Evolutionary conservation across 2,329 filamentous ascomycete genomes (phyloP).

Genomic region (Alternaria sp.): DNA sequence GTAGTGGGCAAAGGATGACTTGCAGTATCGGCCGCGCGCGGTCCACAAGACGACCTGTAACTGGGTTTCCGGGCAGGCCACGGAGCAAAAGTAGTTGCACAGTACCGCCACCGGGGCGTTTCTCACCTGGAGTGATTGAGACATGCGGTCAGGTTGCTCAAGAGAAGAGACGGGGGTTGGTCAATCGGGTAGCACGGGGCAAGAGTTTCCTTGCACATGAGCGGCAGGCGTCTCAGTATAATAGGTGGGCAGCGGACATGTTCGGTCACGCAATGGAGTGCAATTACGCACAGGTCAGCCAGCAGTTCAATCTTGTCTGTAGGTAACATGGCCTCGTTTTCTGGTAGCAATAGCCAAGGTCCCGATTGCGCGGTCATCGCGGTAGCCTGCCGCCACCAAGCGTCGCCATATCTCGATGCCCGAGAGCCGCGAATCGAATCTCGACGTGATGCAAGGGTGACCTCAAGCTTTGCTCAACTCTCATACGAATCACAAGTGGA

Average conservation of each 20-base stretch:
- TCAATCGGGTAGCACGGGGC: slow-evolving; percentile 41
- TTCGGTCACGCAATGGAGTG: slow-evolving; percentile 43
- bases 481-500: slow-evolving; percentile 18
- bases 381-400: slow-evolving; percentile 35
- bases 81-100: slow-evolving; percentile 43
- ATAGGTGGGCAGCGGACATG: slow-evolving; percentile 43
- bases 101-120: slow-evolving; percentile 45
- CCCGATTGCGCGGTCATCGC: slow-evolving; percentile 42
- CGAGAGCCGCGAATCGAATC: slow-evolving; percentile 27
- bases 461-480: slow-evolving; percentile 21
- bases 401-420: slow-evolving; percentile 27
- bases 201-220: slow-evolving; percentile 41
- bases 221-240: slow-evolving; percentile 40
- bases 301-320: slow-evolving; percentile 29
- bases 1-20: slow-evolving; percentile 52
- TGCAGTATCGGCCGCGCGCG: slow-evolving; percentile 46
- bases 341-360: slow-evolving; percentile 41
- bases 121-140: slow-evolving; percentile 45
- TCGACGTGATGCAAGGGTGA: slow-evolving; percentile 33
- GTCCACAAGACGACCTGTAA: slow-evolving; percentile 45
- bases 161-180: slow-evolving; percentile 36
- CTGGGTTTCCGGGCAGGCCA: slow-evolving; percentile 41
- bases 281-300: slow-evolving; percentile 33
- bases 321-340: slow-evolving; percentile 52
- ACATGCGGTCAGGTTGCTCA: slow-evolving; percentile 44